A percentile compares a stretch with the other conserved stretches of the same genome.
Evolutionary conservation across 2,329 filamentous ascomycete genomes (phyloP).

Genomic region (Scleromitrula shiraiana): DNA sequence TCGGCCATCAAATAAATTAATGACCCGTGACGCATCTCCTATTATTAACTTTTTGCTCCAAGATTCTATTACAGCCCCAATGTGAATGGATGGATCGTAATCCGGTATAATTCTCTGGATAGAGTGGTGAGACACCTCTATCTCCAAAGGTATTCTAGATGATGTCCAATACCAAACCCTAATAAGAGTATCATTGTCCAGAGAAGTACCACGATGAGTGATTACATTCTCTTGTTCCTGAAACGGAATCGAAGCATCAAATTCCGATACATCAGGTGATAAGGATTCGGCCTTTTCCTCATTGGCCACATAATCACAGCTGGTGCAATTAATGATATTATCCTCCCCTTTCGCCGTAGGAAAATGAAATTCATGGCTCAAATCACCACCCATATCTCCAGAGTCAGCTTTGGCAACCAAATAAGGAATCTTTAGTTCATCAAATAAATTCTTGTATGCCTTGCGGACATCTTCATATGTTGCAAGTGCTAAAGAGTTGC

Average conservation of each 20-base stretch:
- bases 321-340: conserved; percentile 64
- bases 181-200: conserved; percentile 59
- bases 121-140: conserved; percentile 48
- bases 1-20: conserved; percentile 12
- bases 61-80: conserved; percentile 49
- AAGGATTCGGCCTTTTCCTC: conserved; percentile 64
- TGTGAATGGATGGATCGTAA: conserved; percentile 63
- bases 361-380: conserved; percentile 95
- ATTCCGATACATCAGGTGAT: not conserved
- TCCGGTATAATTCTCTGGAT: conserved; percentile 59
- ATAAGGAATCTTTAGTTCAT: conserved; percentile 76
- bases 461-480: conserved; percentile 70
- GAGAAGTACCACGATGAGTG: conserved; percentile 47
- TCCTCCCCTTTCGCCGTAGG: conserved; percentile 77
- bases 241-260: not conserved
- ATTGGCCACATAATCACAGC: conserved; percentile 73
- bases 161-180: conserved; percentile 47
- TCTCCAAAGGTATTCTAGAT: not conserved
- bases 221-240: conserved; percentile 37
- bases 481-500: conserved; percentile 56
- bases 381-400: conserved; percentile 87
- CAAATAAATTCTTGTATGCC: conserved; percentile 71
- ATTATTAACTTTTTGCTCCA: conserved; percentile 37
- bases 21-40: no score
- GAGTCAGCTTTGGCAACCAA: conserved; percentile 84